Evolutionary conservation across 2,329 filamentous ascomycete species (phyloP).

Genomic region (Cladosporium sp.): DNA sequence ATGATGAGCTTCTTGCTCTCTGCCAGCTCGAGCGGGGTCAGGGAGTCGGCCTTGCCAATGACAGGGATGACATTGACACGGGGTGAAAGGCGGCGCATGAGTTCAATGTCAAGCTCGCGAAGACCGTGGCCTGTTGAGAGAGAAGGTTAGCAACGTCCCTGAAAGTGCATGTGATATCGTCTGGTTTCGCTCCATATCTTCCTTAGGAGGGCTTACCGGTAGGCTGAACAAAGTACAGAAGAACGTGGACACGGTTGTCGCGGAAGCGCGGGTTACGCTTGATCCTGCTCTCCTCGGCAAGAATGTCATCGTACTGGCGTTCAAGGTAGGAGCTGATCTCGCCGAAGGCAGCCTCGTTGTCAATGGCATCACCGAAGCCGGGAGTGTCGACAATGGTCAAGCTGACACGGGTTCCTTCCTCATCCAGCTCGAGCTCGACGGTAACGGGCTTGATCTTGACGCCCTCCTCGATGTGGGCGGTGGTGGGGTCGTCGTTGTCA

Average conservation of each 20-base stretch:
- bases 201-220: slow-evolving; percentile 62
- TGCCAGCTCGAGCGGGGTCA: slow-evolving; percentile 91
- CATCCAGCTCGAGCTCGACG: slow-evolving; percentile 92
- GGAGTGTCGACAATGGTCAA: slow-evolving; percentile 98
- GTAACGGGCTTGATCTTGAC: slow-evolving; percentile 99
- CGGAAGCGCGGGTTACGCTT: slow-evolving; percentile 99
- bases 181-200: not conserved
- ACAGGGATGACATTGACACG: slow-evolving; percentile 99
- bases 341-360: slow-evolving; percentile 91
- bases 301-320: slow-evolving; percentile 98
- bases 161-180: not conserved
- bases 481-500: slow-evolving; percentile 83
- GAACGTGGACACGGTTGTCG: slow-evolving; percentile 96
- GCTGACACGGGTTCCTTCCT: slow-evolving; percentile 96
- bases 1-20: slow-evolving; percentile 99
- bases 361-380: slow-evolving; percentile 96
- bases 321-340: slow-evolving; percentile 98
- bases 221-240: slow-evolving; percentile 98
- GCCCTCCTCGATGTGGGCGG: slow-evolving; percentile 89
- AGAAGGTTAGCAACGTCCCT: not conserved
- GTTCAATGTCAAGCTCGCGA: slow-evolving; percentile 96
- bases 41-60: slow-evolving; percentile 95
- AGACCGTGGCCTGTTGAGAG: slow-evolving; percentile 54
- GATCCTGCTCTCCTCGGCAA: slow-evolving; percentile 98
- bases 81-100: slow-evolving; percentile 98